Evolutionary conservation across 2,329 filamentous ascomycete species (phyloP).

Genomic region (Ambrosiella cleistominuta): DNA sequence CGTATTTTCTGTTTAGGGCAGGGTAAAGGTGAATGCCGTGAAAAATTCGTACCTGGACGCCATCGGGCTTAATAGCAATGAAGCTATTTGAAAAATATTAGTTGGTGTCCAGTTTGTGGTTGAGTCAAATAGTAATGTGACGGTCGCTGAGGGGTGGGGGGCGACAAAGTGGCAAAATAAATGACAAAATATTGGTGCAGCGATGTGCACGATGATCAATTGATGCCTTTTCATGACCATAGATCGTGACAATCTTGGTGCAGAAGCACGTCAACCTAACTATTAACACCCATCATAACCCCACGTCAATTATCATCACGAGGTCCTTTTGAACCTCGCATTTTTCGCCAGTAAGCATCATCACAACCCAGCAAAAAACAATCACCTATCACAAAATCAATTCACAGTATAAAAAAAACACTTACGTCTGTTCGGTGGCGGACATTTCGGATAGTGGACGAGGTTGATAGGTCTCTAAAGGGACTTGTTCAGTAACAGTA

Average conservation of each 20-base stretch:
- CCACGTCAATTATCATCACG: neutral
- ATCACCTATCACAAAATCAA: neutral
- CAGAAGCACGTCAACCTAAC: too few species aligned
- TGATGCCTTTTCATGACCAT: too few species aligned
- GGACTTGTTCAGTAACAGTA: constrained; percentile 6
- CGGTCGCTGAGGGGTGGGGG: too few species aligned
- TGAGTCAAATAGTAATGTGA: constrained; percentile 12
- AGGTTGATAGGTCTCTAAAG: constrained; percentile 5
- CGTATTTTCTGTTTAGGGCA: neutral
- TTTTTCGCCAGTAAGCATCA: too few species aligned
- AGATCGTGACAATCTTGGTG: too few species aligned
- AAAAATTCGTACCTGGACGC: constrained; percentile 66
- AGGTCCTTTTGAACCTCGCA: neutral
- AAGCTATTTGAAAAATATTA: constrained; percentile 42
- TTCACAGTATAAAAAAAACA: constrained; percentile 14
- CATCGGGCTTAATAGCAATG: constrained; percentile 99
- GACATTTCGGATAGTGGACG: constrained; percentile 19
- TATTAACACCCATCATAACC: neutral
- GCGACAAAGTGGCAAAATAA: too few species aligned
- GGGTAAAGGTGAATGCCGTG: neutral
- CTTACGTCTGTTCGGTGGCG: constrained; percentile 52
- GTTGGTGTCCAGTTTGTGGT: neutral
- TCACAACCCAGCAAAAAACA: neutral
- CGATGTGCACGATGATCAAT: too few species aligned
- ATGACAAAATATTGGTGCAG: too few species aligned